These are phyloP conservation scores for Priceomyces fermenticarens DNA, from an alignment of 805 yeast genomes.

Conservation along the genomic window DNA sequence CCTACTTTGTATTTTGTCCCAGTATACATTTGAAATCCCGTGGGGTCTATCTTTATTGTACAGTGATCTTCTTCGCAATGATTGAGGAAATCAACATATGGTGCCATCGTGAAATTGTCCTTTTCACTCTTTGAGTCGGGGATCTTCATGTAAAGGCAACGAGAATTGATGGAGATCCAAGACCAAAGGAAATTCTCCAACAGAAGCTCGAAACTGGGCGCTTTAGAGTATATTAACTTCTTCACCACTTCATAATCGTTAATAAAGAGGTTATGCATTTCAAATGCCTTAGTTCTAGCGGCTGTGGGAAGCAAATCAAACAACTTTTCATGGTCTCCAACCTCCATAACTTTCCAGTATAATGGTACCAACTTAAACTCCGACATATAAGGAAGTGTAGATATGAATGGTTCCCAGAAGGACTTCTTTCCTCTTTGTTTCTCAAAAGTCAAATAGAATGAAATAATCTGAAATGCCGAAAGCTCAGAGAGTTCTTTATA, in stretches of 20 bases:
- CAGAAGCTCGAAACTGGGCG: constrained; percentile 9
- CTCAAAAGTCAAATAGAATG: constrained; percentile 50
- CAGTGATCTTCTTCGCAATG: constrained; percentile 61
- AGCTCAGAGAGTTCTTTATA: constrained; percentile 37
- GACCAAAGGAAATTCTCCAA: constrained; percentile 51
- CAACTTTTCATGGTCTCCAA: constrained; percentile 21
- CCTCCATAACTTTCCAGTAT: constrained; percentile 48
- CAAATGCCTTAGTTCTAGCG: constrained; percentile 34
- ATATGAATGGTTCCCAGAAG: constrained; percentile 69
- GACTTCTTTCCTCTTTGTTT: constrained; percentile 34
- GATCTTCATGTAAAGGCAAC: constrained; percentile 79
- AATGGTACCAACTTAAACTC: constrained; percentile 63
- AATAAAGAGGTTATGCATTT: constrained; percentile 42
- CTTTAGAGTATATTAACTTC: constrained; percentile 16
- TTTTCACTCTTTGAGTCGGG: constrained; percentile 48
- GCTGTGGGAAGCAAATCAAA: constrained; percentile 44
- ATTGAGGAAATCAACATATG: constrained; percentile 84
- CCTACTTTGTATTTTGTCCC: constrained; percentile 21
- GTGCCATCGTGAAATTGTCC: constrained; percentile 87
- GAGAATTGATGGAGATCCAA: constrained; percentile 87
- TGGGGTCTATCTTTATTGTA: constrained; percentile 40
- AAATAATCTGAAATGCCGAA: constrained; percentile 58
- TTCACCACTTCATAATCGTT: constrained; percentile 43
- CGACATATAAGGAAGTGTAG: constrained; percentile 53
- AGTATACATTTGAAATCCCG: constrained; percentile 52